These are phyloP conservation scores for Debaryomyces castellii DNA, from an alignment of 805 yeast species.

Conservation along the genomic window DNA sequence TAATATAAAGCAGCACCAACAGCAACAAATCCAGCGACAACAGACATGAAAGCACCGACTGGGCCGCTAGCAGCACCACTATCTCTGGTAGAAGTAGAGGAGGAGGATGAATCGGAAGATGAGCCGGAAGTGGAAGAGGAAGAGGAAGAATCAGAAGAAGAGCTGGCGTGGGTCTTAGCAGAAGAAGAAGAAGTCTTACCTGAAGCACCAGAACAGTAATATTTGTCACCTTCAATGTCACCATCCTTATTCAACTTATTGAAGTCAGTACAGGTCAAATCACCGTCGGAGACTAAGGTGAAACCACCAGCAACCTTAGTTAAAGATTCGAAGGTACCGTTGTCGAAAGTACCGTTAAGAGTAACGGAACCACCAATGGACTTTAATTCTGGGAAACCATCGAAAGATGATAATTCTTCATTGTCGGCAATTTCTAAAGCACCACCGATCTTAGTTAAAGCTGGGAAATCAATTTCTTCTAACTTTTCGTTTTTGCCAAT, in stretches of 20 bases:
- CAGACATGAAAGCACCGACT: constrained; percentile 23
- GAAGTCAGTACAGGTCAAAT: constrained; percentile 80
- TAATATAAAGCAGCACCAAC: constrained; percentile 33
- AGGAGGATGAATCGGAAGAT: constrained; percentile 13
- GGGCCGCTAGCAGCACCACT: constrained; percentile 24
- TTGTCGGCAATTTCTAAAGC: constrained; percentile 90
- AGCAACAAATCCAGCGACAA: constrained; percentile 34
- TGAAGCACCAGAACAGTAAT: constrained; percentile 66
- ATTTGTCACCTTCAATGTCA: constrained; percentile 88
- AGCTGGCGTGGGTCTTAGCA: constrained; percentile 32
- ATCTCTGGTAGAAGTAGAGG: constrained; percentile 17
- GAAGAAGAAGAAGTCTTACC: constrained; percentile 45
- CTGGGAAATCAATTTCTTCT: constrained; percentile 63
- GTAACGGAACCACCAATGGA: constrained; percentile 87
- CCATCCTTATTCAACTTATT: constrained; percentile 70
- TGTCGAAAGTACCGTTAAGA: constrained; percentile 75
- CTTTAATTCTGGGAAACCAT: constrained; percentile 71
- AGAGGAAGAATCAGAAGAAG: constrained; percentile 25
- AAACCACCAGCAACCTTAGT: constrained; percentile 91
- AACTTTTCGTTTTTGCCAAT: constrained; percentile 73
- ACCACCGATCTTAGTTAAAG: constrained; percentile 80
- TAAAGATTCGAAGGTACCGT: constrained; percentile 73
- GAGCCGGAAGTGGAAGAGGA: constrained; percentile 17
- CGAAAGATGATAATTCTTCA: constrained; percentile 61
- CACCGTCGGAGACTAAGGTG: constrained; percentile 68